phyloP scores from a whole-genome alignment of 2,329 filamentous ascomycete genomes.

The Hymenoscyphus linearis region DNA sequence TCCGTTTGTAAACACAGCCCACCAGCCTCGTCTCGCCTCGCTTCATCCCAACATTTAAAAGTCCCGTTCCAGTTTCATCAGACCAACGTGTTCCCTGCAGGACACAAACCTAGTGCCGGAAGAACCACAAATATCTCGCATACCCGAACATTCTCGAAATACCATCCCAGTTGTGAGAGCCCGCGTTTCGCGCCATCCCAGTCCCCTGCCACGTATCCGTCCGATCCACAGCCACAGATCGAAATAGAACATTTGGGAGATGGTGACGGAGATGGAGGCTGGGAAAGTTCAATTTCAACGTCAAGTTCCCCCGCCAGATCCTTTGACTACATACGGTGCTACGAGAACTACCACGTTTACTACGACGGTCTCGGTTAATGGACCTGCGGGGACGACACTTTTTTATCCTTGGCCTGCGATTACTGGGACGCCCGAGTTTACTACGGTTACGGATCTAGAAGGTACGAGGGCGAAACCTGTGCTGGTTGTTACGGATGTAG shows the following conservation, averaged over 20 bases:
- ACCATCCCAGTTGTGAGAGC: too few species aligned
- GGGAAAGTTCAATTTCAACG: too few species aligned
- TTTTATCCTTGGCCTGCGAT: slow-evolving; percentile 10
- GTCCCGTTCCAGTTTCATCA: not conserved
- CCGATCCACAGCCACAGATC: not conserved
- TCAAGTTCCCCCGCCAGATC: not conserved
- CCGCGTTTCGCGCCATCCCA: not conserved
- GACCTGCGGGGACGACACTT: slow-evolving; percentile 3
- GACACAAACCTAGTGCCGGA: not conserved
- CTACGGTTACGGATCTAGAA: not conserved
- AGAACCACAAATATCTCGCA: not conserved
- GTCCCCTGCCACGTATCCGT: not conserved
- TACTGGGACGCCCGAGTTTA: slow-evolving; percentile 5
- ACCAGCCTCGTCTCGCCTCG: not conserved
- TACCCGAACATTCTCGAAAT: not conserved
- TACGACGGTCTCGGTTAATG: slow-evolving; percentile 11
- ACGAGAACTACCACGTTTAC: slow-evolving; percentile 13
- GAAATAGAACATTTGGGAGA: not conserved
- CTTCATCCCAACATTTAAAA: too few species aligned
- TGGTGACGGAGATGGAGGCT: not conserved
- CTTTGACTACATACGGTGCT: slow-evolving; percentile 6
- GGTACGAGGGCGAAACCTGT: slow-evolving; percentile 2
- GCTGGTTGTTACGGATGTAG: slow-evolving; percentile 16
- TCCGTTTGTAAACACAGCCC: not conserved
- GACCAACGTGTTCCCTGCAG: not conserved